phyloP scores from a whole-genome alignment of 2,329 filamentous ascomycete genomes.

The Fusarium solani-melongenae region DNA sequence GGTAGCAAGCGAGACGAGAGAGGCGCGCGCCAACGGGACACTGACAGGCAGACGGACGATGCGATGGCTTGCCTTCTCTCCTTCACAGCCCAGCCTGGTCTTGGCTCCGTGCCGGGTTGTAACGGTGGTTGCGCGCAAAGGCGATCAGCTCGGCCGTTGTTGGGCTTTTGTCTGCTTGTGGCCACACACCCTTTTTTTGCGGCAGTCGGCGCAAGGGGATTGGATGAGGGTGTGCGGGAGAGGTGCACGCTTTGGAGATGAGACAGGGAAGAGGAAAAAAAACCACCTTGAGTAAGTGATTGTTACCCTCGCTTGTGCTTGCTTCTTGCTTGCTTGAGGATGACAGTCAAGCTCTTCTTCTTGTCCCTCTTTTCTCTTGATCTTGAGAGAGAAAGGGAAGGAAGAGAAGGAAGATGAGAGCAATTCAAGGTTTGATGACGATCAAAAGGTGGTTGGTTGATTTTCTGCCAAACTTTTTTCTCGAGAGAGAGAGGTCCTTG shows the following conservation, averaged over 20 bases:
- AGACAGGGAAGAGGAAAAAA: conserved; percentile 6
- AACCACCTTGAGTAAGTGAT: not conserved
- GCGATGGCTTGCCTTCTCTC: conserved; percentile 8
- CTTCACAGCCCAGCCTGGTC: conserved; percentile 7
- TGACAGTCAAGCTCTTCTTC: not conserved
- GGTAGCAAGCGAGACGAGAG: conserved; percentile 2
- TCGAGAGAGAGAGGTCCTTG: conserved; percentile 1
- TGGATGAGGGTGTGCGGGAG: conserved; percentile 9
- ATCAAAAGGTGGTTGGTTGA: not conserved
- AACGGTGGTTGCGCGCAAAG: conserved; percentile 12
- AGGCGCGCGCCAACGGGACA: conserved; percentile 22
- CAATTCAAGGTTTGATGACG: not conserved
- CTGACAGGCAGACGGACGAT: conserved; percentile 6
- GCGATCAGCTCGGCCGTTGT: conserved; percentile 9
- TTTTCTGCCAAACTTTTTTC: conserved; percentile 8
- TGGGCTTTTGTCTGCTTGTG: conserved; percentile 30
- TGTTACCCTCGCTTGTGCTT: not conserved
- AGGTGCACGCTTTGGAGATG: conserved; percentile 33
- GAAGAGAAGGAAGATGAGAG: not conserved
- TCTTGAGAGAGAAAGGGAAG: not conserved
- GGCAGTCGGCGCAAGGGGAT: conserved; percentile 27
- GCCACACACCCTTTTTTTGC: conserved; percentile 26
- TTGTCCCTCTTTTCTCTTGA: not conserved
- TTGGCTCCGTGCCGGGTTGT: conserved; percentile 1
- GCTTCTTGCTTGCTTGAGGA: not conserved